A percentile compares a stretch with the other conserved stretches of the same genome.
phyloP scores from a whole-genome alignment of 768 basidiomycete species.

The Auriscalpium microsporum region DNA sequence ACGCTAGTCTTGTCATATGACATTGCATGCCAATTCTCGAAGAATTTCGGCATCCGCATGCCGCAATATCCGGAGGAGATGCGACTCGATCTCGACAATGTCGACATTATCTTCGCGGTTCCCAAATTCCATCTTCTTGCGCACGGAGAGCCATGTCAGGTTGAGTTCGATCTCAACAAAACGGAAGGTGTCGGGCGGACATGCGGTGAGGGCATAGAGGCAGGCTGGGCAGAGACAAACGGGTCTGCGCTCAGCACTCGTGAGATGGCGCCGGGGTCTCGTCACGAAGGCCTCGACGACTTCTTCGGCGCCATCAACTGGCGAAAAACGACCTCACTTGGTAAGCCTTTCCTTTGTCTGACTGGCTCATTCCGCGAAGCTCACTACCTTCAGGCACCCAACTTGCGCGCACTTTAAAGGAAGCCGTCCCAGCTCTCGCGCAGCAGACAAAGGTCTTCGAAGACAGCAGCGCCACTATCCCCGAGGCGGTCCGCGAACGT shows the following conservation, averaged over 20 bases:
- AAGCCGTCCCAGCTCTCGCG: background rate
- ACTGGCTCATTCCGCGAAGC: background rate
- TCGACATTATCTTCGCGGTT: background rate
- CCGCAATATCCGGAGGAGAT: background rate
- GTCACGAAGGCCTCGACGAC: constrained; percentile 10
- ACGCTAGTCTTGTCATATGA: background rate
- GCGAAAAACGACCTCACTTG: constrained; percentile 1
- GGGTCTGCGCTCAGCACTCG: background rate
- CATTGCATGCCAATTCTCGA: background rate
- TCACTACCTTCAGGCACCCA: background rate
- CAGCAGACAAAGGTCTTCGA: background rate
- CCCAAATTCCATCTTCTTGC: constrained; percentile 13
- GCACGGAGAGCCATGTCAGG: constrained; percentile 12
- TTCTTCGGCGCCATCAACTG: constrained; percentile 10
- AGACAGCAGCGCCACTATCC: background rate
- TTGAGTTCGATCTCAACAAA: constrained; percentile 8
- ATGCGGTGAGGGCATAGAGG: constrained; percentile 16
- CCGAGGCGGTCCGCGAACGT: background rate
- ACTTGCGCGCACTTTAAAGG: background rate
- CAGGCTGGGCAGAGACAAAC: constrained; percentile 11
- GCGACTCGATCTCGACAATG: background rate
- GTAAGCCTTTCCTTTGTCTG: background rate
- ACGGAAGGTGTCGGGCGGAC: constrained; percentile 5
- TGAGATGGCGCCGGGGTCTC: constrained; percentile 10
- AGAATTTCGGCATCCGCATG: background rate